These are phyloP conservation scores for Cladosporium phlei DNA, from an alignment of 2,329 filamentous ascomycete species.

Conservation along the genomic window DNA sequence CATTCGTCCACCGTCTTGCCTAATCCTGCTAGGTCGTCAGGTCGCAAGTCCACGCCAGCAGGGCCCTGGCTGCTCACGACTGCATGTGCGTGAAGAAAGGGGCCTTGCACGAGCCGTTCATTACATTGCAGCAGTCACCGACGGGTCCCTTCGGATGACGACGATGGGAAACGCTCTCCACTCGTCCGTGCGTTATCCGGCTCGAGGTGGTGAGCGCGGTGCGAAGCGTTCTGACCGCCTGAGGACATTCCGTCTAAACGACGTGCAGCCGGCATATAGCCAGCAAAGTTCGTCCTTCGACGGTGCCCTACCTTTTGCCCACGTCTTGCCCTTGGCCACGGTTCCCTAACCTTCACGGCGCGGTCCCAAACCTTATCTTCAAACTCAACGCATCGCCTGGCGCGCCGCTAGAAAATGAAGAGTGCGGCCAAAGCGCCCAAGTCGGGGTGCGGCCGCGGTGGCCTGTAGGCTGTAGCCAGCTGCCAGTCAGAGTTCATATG, in stretches of 20 bases:
- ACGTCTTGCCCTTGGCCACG: no score
- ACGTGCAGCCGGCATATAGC: slow-evolving; percentile 9
- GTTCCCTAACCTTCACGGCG: slow-evolving; percentile 12
- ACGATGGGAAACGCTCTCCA: slow-evolving; percentile 6
- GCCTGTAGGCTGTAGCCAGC: neutral
- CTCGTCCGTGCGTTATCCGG: slow-evolving; percentile 2
- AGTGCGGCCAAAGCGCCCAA: slow-evolving; percentile 9
- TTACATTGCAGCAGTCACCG: slow-evolving; percentile 8
- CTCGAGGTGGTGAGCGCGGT: neutral
- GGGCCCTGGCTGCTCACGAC: neutral
- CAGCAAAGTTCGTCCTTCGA: slow-evolving; percentile 1
- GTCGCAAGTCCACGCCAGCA: neutral
- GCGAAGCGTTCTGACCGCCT: slow-evolving; percentile 11
- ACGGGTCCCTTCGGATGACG: slow-evolving; percentile 7
- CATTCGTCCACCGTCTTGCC: slow-evolving; percentile 2
- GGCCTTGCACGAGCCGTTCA: slow-evolving; percentile 13
- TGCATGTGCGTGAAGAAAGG: slow-evolving; percentile 12
- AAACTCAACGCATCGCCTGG: slow-evolving; percentile 10
- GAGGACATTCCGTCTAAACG: slow-evolving; percentile 1
- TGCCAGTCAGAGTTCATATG: neutral
- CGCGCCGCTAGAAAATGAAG: slow-evolving; percentile 12
- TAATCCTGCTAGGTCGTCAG: slow-evolving; percentile 10
- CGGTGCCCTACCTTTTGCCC: neutral
- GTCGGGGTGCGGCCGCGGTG: slow-evolving; percentile 3
- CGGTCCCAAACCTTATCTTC: slow-evolving; percentile 10